A percentile compares a stretch with the other conserved stretches of the same genome.
Conservation (phyloP, 768 basidiomycete species). For the Serendipita sp. region DNA sequence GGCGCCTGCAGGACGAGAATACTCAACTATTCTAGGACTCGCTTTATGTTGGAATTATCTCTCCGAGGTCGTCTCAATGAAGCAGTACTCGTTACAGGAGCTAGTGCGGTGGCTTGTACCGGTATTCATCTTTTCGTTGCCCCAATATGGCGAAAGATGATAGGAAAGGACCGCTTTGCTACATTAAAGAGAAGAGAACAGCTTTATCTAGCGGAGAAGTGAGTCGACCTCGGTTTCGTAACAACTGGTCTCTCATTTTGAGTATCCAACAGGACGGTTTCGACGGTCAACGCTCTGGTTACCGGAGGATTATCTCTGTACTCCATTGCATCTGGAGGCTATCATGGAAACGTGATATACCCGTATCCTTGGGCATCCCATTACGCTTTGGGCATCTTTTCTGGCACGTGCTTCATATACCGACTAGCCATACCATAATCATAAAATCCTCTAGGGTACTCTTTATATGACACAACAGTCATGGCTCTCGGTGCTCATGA, state of each 20-base stretch:
- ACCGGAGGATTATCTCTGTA: neutral
- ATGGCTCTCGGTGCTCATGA: conserved; percentile 4
- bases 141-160: neutral
- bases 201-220: conserved; percentile 2
- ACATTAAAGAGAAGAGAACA: neutral
- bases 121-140: neutral
- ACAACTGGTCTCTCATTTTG: neutral
- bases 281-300: neutral
- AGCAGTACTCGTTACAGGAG: neutral
- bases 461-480: neutral
- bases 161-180: neutral
- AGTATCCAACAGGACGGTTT: neutral
- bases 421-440: neutral
- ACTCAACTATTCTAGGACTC: no score
- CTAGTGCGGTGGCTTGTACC: neutral
- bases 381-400: neutral
- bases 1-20: no score
- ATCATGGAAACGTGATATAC: neutral
- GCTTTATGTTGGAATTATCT: neutral
- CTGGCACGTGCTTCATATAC: neutral
- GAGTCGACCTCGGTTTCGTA: neutral
- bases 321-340: neutral
- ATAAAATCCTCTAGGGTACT: neutral
- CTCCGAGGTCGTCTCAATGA: neutral
- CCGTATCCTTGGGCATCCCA: neutral